Percentiles rank a stretch among this genome's conserved stretches.
These are phyloP conservation scores for Pseudogymnoascus sp. DNA, from an alignment of 2,329 filamentous ascomycete species.

Conservation along the genomic window DNA sequence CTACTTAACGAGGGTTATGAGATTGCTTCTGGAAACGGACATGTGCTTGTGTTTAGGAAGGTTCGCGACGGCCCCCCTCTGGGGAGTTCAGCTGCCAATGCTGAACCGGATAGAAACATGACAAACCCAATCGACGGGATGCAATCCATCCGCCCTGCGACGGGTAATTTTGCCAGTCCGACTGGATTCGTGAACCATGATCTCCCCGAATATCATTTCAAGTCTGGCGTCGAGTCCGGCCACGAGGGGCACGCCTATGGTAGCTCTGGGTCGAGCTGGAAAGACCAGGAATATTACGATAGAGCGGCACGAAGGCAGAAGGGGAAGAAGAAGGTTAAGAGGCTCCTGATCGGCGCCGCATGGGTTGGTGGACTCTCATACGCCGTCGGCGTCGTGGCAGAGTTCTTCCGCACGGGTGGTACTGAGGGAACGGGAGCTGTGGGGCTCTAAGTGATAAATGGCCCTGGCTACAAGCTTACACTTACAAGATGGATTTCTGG, in stretches of 20 bases:
- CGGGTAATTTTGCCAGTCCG: conserved; percentile 55
- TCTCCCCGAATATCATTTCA: conserved; percentile 34
- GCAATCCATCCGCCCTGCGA: conserved; percentile 31
- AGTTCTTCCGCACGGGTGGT: conserved; percentile 48
- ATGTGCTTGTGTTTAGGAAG: conserved; percentile 62
- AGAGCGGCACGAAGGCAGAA: conserved; percentile 30
- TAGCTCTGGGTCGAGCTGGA: conserved; percentile 30
- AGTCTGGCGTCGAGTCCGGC: conserved; percentile 38
- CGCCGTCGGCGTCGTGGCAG: conserved; percentile 49
- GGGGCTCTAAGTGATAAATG: conserved; percentile 20
- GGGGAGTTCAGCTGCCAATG: conserved; percentile 35
- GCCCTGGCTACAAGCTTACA: not conserved
- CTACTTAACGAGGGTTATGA: conserved; percentile 58
- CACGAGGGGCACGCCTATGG: conserved; percentile 43
- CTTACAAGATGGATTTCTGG: not conserved
- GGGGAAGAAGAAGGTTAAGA: conserved; percentile 35
- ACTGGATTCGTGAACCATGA: conserved; percentile 61
- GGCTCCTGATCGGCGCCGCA: conserved; percentile 45
- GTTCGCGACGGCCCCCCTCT: conserved; percentile 32
- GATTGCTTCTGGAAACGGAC: conserved; percentile 54
- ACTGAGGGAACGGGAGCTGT: conserved; percentile 33
- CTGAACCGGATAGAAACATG: conserved; percentile 38
- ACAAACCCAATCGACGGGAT: conserved; percentile 50
- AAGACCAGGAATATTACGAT: conserved; percentile 20
- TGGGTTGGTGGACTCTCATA: conserved; percentile 52